Base-by-base conservation (phyloP, 2,329 filamentous ascomycete species). In the Coniella lustricola region DNA sequence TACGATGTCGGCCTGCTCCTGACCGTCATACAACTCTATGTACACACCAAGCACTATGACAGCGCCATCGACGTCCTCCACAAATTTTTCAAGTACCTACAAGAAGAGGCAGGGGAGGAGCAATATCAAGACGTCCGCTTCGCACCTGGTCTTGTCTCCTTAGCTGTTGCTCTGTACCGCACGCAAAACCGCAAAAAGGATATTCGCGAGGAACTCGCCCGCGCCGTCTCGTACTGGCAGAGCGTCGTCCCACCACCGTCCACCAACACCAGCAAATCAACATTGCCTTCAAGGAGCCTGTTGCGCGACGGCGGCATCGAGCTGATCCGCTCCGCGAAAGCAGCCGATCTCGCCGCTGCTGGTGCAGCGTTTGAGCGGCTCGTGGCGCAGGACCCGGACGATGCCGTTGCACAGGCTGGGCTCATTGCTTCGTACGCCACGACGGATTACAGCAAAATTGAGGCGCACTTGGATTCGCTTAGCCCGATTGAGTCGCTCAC, bases 171-270 rank as follows among this genome's bases (percentile, higher is more conserved):
- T 2, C 74, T 98, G 0, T 93, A 95, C 66, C 80, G 81, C 57
- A 71, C 76, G 2, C 84, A 93, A 63, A 84, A 85, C 34, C 85
- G 90, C 32, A 84, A 84, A 55, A 70, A 75, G 20, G 82, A 86
- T 25, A 81, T 87, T 53, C 86, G 86, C 54, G 67, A 72, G 7
- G 87, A 93, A 60, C 73, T 97, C 16, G 79, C 82, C 51, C 87
- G 85, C 64, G 89, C 91, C 16, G 88, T 89, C 10, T 72, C 76
- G 13, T 84, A 94, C 68, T 97, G 93, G 90, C 78, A 81, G 46
- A 59, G 44, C 13, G 21, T 43, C 40, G 37, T 48, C 33, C 50
- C 43, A 32, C 51, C 35, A 13, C 44, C 56, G 10, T 1, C 49
- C 85, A 1, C 25, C 25, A 29, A 5, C 25, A 29, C 10, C 25